Percentiles rank a stretch among this genome's conserved stretches.
These are phyloP conservation scores for Globisporangium parvum DNA, from an alignment of 352 stramenopile species.

Conservation along the genomic window DNA sequence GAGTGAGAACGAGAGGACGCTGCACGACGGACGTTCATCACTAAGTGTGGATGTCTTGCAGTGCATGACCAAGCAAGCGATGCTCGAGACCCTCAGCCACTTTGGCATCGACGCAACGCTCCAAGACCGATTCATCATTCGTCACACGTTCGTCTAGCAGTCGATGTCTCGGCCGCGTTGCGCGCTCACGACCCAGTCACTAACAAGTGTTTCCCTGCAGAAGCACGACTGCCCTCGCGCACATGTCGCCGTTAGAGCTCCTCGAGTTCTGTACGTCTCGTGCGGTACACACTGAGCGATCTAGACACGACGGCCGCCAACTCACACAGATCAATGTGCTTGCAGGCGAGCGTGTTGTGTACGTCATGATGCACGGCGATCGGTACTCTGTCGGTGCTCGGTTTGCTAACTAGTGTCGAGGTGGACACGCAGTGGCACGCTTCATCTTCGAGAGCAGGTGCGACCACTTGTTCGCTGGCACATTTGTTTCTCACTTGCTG, in stretches of 20 bases:
- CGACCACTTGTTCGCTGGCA: background rate
- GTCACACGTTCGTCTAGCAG: slow-evolving; percentile 1
- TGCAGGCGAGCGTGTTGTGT: background rate
- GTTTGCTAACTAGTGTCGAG: too few species aligned
- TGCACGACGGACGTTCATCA: background rate
- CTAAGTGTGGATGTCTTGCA: background rate
- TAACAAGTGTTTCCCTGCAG: background rate
- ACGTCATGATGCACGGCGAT: background rate
- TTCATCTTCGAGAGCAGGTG: background rate
- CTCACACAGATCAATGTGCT: background rate
- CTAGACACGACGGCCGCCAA: background rate
- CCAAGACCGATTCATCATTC: slow-evolving; percentile 7
- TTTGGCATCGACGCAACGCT: background rate
- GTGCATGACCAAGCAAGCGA: background rate
- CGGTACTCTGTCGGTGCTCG: background rate
- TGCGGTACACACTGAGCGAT: background rate
- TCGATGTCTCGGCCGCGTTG: background rate
- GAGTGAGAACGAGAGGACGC: background rate
- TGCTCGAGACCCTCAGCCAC: background rate
- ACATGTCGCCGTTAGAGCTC: slow-evolving; percentile 4
- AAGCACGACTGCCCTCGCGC: background rate
- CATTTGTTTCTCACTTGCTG: background rate
- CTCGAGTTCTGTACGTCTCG: slow-evolving; percentile 5
- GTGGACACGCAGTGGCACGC: background rate
- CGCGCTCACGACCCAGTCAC: background rate